Evolutionary conservation across 179 eudicot species (phyloP).

Genomic region (Spergularia azorica): DNA sequence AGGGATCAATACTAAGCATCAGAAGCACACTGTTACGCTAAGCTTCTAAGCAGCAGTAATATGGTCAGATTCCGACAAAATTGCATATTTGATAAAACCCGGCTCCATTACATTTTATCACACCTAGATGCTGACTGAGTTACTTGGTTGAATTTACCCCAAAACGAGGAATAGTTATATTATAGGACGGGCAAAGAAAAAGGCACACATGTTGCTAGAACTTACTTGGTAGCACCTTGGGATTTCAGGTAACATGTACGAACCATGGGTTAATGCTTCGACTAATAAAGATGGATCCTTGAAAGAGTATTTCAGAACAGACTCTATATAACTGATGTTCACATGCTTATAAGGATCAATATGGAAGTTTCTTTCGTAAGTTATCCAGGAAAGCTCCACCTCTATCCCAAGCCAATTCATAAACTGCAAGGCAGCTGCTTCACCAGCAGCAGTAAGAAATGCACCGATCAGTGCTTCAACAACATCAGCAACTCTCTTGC

Average conservation of each 20-base stretch:
- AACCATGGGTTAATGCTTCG: slow-evolving; percentile 93
- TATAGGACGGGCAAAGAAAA: neutral
- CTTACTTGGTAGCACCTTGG: slow-evolving; percentile 91
- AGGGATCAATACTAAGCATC: too few species aligned
- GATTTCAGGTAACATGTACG: slow-evolving; percentile 79
- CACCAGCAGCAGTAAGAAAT: slow-evolving; percentile 65
- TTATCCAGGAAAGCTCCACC: slow-evolving; percentile 45
- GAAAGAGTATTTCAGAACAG: slow-evolving; percentile 59
- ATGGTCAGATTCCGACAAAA: too few species aligned
- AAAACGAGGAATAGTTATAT: neutral
- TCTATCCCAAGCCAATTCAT: slow-evolving; percentile 87
- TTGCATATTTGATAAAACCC: too few species aligned
- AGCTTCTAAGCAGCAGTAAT: too few species aligned
- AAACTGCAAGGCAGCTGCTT: slow-evolving; percentile 65
- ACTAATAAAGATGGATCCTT: slow-evolving; percentile 68
- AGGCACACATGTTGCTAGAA: neutral
- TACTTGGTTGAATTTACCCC: too few species aligned
- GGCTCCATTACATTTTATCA: too few species aligned
- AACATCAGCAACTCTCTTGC: slow-evolving; percentile 81
- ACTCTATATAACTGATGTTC: slow-evolving; percentile 47
- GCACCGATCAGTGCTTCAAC: slow-evolving; percentile 95
- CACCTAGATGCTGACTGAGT: too few species aligned
- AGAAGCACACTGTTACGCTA: too few species aligned
- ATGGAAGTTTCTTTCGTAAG: slow-evolving; percentile 45
- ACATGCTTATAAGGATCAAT: slow-evolving; percentile 44